Conservation (phyloP, 352 stramenopile genomes). For the Plasmopara viticola region DNA sequence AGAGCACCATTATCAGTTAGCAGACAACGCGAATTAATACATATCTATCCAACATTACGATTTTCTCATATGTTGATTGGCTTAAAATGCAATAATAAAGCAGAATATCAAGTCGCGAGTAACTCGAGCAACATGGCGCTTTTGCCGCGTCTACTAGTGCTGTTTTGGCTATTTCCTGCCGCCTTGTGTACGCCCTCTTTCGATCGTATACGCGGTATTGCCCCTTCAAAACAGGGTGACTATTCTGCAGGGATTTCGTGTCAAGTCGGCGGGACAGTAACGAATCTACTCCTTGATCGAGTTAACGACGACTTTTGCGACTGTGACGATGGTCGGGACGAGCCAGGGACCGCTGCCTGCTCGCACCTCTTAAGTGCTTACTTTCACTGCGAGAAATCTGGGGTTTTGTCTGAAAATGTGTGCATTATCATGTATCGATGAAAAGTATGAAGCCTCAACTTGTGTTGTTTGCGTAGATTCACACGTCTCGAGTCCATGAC, state of each 20-base stretch:
- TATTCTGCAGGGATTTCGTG: slow-evolving; percentile 23
- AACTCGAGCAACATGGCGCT: slow-evolving; percentile 6
- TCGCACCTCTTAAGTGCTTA: slow-evolving; percentile 41
- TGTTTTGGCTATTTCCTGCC: slow-evolving; percentile 9
- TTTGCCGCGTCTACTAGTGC: slow-evolving; percentile 7
- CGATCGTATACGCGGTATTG: slow-evolving; percentile 36
- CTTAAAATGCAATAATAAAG: not conserved
- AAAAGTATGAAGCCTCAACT: not conserved
- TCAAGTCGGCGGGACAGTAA: slow-evolving; percentile 22
- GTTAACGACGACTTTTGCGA: slow-evolving; percentile 95
- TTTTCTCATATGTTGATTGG: not conserved
- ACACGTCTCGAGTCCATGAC: slow-evolving; percentile 87
- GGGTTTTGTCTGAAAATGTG: slow-evolving; percentile 54
- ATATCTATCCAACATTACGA: too few species aligned
- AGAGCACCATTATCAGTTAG: not conserved
- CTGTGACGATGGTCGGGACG: slow-evolving; percentile 85
- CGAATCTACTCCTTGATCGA: slow-evolving; percentile 27
- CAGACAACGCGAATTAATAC: too few species aligned
- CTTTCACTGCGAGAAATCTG: slow-evolving; percentile 75
- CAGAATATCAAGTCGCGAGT: too few species aligned
- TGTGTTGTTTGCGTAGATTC: slow-evolving; percentile 32
- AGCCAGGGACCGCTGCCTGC: slow-evolving; percentile 81
- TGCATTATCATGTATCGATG: not conserved
- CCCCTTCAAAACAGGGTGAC: slow-evolving; percentile 31
- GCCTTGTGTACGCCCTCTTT: not conserved